Conservation (phyloP, 768 basidiomycete species). For the Russula lepida region DNA sequence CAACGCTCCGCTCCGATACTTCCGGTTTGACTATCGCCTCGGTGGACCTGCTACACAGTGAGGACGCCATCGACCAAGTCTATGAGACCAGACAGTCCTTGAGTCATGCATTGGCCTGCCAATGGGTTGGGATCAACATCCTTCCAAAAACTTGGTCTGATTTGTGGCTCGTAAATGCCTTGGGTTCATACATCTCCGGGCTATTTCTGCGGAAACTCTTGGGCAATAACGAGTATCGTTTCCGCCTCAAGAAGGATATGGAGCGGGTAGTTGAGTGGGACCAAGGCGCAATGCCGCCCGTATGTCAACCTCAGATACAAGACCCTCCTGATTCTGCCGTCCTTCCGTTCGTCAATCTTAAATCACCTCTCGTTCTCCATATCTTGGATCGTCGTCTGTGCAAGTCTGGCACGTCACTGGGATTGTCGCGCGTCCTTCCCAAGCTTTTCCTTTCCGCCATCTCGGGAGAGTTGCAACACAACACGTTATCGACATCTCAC, state of each 20-base stretch:
- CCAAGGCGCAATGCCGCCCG: conserved; percentile 80
- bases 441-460: conserved; percentile 92
- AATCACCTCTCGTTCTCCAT: conserved; percentile 91
- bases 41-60: conserved; percentile 76
- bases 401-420: conserved; percentile 91
- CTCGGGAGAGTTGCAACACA: conserved; percentile 81
- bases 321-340: conserved; percentile 78
- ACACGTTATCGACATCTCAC: conserved; percentile 78
- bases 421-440: conserved; percentile 88
- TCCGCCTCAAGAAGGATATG: conserved; percentile 93
- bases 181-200: conserved; percentile 84
- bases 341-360: conserved; percentile 87
- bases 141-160: conserved; percentile 90
- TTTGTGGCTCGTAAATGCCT: conserved; percentile 92
- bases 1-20: conserved; percentile 72
- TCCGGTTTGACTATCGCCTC: conserved; percentile 76
- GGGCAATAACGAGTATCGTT: conserved; percentile 96
- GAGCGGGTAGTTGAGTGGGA: conserved; percentile 84
- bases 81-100: conserved; percentile 83
- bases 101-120: conserved; percentile 82
- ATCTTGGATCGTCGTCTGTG: conserved; percentile 90
- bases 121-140: conserved; percentile 97
- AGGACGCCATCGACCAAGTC: conserved; percentile 88
- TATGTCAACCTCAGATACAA: conserved; percentile 80
- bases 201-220: conserved; percentile 80